These are phyloP conservation scores for Pythium guiyangense DNA, from an alignment of 352 stramenopile genomes.

Conservation along the genomic window DNA sequence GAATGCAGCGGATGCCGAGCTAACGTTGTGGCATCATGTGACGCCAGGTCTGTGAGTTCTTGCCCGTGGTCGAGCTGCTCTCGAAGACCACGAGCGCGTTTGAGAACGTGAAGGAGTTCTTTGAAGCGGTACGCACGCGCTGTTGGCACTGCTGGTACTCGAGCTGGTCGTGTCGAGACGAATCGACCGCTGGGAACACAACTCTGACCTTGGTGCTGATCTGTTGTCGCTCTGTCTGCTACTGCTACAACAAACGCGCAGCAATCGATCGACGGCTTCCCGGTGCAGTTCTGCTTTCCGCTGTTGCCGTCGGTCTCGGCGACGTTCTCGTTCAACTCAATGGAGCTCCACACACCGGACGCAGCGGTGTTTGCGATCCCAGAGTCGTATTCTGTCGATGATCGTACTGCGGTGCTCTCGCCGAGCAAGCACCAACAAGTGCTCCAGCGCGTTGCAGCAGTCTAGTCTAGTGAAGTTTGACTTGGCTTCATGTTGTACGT, in stretches of 20 bases:
- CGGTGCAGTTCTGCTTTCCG: constrained; percentile 67
- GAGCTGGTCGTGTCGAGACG: not conserved
- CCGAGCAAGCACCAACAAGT: constrained; percentile 52
- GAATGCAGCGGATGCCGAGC: not conserved
- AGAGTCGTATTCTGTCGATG: constrained; percentile 20
- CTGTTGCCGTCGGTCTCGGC: constrained; percentile 57
- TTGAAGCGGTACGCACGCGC: constrained; percentile 41
- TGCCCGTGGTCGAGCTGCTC: constrained; percentile 62
- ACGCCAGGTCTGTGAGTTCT: constrained; percentile 44
- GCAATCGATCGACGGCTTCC: constrained; percentile 47
- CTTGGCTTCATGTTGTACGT: no score
- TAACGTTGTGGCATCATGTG: not conserved
- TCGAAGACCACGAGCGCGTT: constrained; percentile 67
- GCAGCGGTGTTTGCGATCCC: constrained; percentile 28
- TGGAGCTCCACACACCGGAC: constrained; percentile 35
- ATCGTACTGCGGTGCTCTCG: constrained; percentile 39
- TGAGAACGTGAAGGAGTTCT: constrained; percentile 57
- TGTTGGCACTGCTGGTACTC: not conserved
- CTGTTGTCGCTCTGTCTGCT: not conserved
- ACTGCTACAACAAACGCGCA: constrained; percentile 1
- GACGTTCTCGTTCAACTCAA: constrained; percentile 49
- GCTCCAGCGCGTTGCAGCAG: constrained; percentile 48
- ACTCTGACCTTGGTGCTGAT: no score
- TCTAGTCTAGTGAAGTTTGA: constrained; percentile 16
- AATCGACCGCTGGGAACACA: not conserved